Percentiles rank a stretch among this genome's conserved stretches.
Evolutionary conservation across 305 asterid species (phyloP).

Genomic region (Solanum aculeatissimum): DNA sequence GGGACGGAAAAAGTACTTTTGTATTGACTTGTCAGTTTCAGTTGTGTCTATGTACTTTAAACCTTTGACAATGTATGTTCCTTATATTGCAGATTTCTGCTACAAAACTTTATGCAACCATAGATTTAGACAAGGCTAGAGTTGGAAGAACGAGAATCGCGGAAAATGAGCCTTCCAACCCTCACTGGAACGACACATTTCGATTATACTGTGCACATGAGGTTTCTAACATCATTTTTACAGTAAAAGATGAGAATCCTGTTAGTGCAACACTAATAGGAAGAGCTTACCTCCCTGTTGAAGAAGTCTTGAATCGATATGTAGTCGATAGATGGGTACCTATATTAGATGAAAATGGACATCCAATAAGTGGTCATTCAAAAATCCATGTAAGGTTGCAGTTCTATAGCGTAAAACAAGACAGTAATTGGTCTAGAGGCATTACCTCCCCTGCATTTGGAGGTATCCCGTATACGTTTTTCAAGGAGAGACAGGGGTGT

Average conservation of each 20-base stretch:
- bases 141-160: conserved; percentile 56
- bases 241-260: conserved; percentile 45
- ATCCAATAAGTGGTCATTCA: conserved; percentile 42
- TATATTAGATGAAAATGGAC: conserved; percentile 40
- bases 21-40: background rate
- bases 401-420: conserved; percentile 31
- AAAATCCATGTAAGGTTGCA: conserved; percentile 53
- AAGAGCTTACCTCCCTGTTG: conserved; percentile 56
- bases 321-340: conserved; percentile 47
- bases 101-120: conserved; percentile 53
- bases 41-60: background rate
- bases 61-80: background rate
- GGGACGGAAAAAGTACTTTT: background rate
- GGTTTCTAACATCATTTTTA: conserved; percentile 50
- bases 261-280: conserved; percentile 76
- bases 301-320: conserved; percentile 32
- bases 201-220: conserved; percentile 60
- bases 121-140: conserved; percentile 66
- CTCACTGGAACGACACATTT: conserved; percentile 61
- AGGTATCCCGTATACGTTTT: conserved; percentile 61
- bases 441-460: conserved; percentile 26
- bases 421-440: conserved; percentile 61
- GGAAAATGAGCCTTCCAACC: conserved; percentile 34
- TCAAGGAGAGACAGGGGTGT: conserved; percentile 58
- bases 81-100: conserved; percentile 28